Conservation (phyloP, 495 filamentous ascomycete genomes). For the Penicillium tannophilum region DNA sequence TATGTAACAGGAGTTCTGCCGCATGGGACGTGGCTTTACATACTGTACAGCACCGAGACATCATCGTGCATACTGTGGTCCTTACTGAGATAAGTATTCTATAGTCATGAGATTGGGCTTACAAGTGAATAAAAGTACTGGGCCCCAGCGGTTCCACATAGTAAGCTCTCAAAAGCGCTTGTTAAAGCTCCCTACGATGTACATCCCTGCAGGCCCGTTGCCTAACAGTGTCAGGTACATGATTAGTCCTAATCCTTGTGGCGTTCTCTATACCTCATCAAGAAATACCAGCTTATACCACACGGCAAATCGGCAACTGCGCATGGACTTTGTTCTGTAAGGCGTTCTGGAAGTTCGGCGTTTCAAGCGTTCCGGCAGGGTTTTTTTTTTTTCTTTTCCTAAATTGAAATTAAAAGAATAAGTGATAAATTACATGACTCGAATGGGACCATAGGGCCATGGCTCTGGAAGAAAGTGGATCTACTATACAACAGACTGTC, state of each 20-base stretch:
- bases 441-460: constrained; percentile 13
- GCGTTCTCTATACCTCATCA: constrained; percentile 2
- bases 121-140: constrained; percentile 13
- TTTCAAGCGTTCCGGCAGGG: constrained; percentile 1
- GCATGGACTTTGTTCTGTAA: background rate
- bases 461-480: constrained; percentile 13
- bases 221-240: constrained; percentile 11
- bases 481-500: background rate
- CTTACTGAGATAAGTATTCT: background rate
- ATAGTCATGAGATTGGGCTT: background rate
- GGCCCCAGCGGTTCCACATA: background rate
- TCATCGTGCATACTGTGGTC: constrained; percentile 18
- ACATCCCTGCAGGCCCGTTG: constrained; percentile 9
- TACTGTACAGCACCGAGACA: constrained; percentile 4
- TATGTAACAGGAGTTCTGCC: background rate
- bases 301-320: constrained; percentile 7
- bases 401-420: constrained; percentile 7
- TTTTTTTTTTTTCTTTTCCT: background rate
- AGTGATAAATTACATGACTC: constrained; percentile 3
- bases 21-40: constrained; percentile 1
- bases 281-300: background rate
- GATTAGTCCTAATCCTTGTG: constrained; percentile 7
- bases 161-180: background rate
- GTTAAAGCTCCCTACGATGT: background rate
- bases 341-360: constrained; percentile 2